A percentile compares a stretch with the other conserved stretches of the same genome.
phyloP scores from a whole-genome alignment of 2,329 filamentous ascomycete species.

The Trichophyton equinum region DNA sequence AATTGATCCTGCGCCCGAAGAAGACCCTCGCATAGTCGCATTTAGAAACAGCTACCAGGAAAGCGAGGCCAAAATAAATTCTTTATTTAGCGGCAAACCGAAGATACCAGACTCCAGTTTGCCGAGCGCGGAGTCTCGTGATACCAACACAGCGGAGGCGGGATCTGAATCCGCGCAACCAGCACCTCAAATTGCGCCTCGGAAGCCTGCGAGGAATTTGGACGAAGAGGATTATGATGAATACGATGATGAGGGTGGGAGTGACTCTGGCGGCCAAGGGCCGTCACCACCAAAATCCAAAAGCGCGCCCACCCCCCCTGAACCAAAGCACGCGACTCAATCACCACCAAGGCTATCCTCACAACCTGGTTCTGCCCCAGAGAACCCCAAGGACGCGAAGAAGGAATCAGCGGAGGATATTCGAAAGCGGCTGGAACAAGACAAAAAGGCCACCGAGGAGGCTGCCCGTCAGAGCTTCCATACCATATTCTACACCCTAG shows the following conservation, averaged over 20 bases:
- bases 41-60: constrained; percentile 68
- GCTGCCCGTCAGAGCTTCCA: constrained; percentile 83
- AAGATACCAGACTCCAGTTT: constrained; percentile 35
- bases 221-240: constrained; percentile 68
- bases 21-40: constrained; percentile 54
- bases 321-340: constrained; percentile 50
- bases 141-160: constrained; percentile 35
- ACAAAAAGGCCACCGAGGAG: constrained; percentile 80
- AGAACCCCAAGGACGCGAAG: constrained; percentile 43
- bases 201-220: constrained; percentile 57
- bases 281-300: constrained; percentile 38
- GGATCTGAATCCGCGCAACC: constrained; percentile 28
- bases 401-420: constrained; percentile 69
- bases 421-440: constrained; percentile 84
- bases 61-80: constrained; percentile 62
- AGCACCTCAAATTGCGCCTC: constrained; percentile 26
- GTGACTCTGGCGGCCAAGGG: constrained; percentile 34
- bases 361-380: constrained; percentile 49
- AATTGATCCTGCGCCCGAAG: constrained; percentile 46
- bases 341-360: constrained; percentile 57
- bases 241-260: constrained; percentile 49
- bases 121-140: constrained; percentile 31
- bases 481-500: constrained; percentile 85
- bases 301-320: constrained; percentile 38
- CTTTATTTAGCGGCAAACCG: constrained; percentile 51